phyloP scores from a whole-genome alignment of 805 yeast genomes.

The Torulaspora microellipsoides region DNA sequence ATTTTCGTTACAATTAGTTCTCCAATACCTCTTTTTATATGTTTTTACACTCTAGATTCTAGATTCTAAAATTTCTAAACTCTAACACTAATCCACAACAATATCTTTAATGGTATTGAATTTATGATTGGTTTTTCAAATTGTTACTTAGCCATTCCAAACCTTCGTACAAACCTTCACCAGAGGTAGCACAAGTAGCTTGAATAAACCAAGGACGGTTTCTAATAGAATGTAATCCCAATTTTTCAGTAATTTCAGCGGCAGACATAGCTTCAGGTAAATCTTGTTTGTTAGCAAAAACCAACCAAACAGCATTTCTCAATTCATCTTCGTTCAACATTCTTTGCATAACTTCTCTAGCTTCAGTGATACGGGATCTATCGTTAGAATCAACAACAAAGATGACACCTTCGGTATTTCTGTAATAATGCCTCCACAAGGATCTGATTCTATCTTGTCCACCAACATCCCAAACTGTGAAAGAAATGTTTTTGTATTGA shows the following conservation, averaged over 20 bases:
- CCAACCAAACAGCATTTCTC: conserved; percentile 91
- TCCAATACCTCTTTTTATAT: conserved; percentile 3
- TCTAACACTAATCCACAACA: neutral
- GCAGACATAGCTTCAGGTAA: conserved; percentile 99
- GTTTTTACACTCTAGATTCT: neutral
- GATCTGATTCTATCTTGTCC: conserved; percentile 99
- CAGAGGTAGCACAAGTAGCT: conserved; percentile 98
- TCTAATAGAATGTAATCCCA: conserved; percentile 94
- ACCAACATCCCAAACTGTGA: conserved; percentile 99
- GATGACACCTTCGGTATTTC: conserved; percentile 97
- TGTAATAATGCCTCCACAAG: conserved; percentile 98
- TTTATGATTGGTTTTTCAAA: conserved; percentile 63
- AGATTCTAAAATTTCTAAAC: conserved; percentile 4
- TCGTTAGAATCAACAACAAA: conserved; percentile 97
- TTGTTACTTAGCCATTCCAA: conserved; percentile 93
- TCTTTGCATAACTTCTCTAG: conserved; percentile 96
- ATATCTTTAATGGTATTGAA: neutral
- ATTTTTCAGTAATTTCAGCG: conserved; percentile 95
- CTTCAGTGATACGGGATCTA: conserved; percentile 96
- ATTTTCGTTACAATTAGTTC: neutral
- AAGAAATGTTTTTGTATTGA: conserved; percentile 93
- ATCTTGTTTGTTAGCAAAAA: conserved; percentile 98
- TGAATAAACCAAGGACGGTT: conserved; percentile 99
- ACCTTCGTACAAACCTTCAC: conserved; percentile 98
- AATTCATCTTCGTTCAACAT: conserved; percentile 98